Base-by-base conservation (phyloP, 768 basidiomycete species). In the Kwoniella dendrophila region DNA sequence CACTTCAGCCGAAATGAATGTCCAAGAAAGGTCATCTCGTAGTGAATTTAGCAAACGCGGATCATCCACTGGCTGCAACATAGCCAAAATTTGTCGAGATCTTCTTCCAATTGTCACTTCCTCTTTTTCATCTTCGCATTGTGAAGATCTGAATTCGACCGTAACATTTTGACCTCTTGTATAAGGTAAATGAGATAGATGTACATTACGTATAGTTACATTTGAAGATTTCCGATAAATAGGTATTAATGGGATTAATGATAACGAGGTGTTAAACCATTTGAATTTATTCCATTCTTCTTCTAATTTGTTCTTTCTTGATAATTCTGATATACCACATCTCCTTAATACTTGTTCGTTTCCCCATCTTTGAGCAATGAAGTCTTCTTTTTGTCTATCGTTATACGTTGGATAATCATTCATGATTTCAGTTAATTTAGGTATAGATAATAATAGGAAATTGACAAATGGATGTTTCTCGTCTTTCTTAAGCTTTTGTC, bases 1-100 rank as follows among this genome's bases (percentile, higher is more conserved):
- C 18, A 55, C 4, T 33, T 47, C 55, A 3, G 55, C 55, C 10
- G 41, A 29, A 1, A 56, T n/a, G n/a, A 56, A 56, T n/a, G 26
- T 30, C 30, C 44, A 56, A n/a, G n/a, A n/a, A n/a, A n/a, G n/a
- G n/a, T n/a, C n/a, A n/a, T n/a, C n/a, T n/a, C n/a, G n/a, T n/a
- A n/a, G n/a, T n/a, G n/a, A n/a, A n/a, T n/a, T n/a, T n/a, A n/a
- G n/a, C n/a, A n/a, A n/a, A n/a, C n/a, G n/a, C n/a, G 36, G 36
- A 38, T n/a, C n/a, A n/a, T n/a, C n/a, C n/a, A n/a, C n/a, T n/a
- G n/a, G n/a, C n/a, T n/a, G n/a, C n/a, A n/a, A n/a, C n/a, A n/a
- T n/a, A n/a, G n/a, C n/a, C n/a, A n/a, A 36, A 8, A 36, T 36
- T 36, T 36, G 34, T 36, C 34, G 6, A 32, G n/a, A 32, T 32